A percentile compares a stretch with the other conserved stretches of the same genome.
These are phyloP conservation scores for Marasmius tenuissimus DNA, from an alignment of 1,284 basidiomycete species.

Conservation along the genomic window DNA sequence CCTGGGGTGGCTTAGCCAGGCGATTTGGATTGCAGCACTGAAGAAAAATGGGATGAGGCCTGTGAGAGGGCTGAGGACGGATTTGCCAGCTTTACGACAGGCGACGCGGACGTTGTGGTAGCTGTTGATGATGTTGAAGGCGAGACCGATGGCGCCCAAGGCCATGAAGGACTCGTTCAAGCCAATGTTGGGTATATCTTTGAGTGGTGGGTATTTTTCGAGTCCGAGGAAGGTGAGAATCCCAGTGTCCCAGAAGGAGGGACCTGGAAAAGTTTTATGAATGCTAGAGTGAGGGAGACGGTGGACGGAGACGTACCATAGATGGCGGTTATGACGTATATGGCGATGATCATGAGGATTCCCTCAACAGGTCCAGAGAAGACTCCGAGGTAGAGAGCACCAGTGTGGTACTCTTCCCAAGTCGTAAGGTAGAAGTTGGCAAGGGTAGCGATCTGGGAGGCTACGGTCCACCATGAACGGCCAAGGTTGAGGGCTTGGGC, in stretches of 20 bases:
- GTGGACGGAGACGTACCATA: constrained; percentile 48
- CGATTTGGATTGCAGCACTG: constrained; percentile 68
- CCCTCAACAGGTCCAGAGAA: constrained; percentile 98
- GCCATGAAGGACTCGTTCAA: constrained; percentile 90
- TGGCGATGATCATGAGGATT: constrained; percentile 81
- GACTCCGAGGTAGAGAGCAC: constrained; percentile 85
- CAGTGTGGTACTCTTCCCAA: constrained; percentile 98
- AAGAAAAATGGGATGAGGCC: constrained; percentile 81
- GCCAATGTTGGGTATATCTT: constrained; percentile 62
- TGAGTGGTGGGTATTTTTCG: constrained; percentile 49
- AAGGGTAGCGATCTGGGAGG: constrained; percentile 82
- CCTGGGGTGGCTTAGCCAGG: constrained; percentile 79
- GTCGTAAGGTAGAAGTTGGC: constrained; percentile 96
- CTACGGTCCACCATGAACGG: constrained; percentile 94
- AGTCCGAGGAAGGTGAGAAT: constrained; percentile 65
- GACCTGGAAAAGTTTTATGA: constrained; percentile 41
- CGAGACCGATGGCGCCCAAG: constrained; percentile 74
- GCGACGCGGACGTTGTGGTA: constrained; percentile 76
- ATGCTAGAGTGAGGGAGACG: background rate
- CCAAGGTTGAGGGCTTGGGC: constrained; percentile 89
- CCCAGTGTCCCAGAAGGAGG: constrained; percentile 83
- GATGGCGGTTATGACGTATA: constrained; percentile 80
- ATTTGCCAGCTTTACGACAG: constrained; percentile 35
- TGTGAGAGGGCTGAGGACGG: constrained; percentile 59
- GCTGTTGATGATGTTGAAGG: constrained; percentile 81